These are phyloP conservation scores for Echites panduratus DNA, from an alignment of 257 asterid species.

Conservation along the genomic window DNA sequence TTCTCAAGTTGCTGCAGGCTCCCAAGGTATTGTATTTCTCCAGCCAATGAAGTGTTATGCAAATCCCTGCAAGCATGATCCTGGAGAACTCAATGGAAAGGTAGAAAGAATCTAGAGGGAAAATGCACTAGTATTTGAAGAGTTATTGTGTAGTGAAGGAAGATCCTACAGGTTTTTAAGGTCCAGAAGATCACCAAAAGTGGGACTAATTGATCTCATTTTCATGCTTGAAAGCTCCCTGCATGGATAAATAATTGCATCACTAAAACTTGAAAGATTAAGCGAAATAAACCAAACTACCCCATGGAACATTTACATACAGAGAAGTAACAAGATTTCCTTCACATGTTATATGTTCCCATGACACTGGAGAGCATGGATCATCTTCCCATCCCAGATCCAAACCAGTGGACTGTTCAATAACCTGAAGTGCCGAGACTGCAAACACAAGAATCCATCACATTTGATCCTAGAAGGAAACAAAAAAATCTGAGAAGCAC, in stretches of 20 bases:
- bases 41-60: constrained; percentile 79
- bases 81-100: neutral
- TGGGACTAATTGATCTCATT: constrained; percentile 80
- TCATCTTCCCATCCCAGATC: constrained; percentile 87
- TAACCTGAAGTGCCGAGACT: constrained; percentile 93
- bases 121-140: neutral
- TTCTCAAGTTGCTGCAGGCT: constrained; percentile 78
- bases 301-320: constrained; percentile 33
- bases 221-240: constrained; percentile 69
- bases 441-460: constrained; percentile 13
- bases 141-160: neutral
- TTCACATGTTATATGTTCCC: constrained; percentile 83
- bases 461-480: neutral
- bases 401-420: constrained; percentile 65
- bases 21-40: constrained; percentile 84
- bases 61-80: constrained; percentile 52
- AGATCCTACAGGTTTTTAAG: constrained; percentile 70
- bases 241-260: constrained; percentile 9
- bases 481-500: neutral
- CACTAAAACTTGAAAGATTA: neutral
- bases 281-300: neutral
- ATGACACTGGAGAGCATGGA: constrained; percentile 80
- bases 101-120: neutral
- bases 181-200: constrained; percentile 73
- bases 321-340: constrained; percentile 77